Conservation (phyloP, 2,329 filamentous ascomycete genomes). For the Cladosporium phlei region DNA sequence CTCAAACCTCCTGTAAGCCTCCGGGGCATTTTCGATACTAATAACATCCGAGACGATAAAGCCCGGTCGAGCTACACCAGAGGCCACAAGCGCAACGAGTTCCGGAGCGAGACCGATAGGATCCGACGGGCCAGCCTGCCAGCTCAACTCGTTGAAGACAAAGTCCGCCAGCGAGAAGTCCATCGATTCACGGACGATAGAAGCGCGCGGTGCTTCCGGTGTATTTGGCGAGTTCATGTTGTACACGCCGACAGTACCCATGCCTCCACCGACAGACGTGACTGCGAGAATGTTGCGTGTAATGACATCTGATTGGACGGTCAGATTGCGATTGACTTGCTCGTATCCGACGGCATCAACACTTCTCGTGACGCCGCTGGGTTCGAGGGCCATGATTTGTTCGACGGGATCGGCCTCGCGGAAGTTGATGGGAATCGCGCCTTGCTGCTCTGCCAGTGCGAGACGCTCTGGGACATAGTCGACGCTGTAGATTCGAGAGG, state of each 20-base stretch:
- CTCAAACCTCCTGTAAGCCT: conserved; percentile 12
- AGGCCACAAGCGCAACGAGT: conserved; percentile 4
- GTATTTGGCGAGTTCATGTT: neutral
- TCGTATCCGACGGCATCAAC: conserved; percentile 17
- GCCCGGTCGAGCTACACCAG: conserved; percentile 8
- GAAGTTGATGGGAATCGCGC: conserved; percentile 19
- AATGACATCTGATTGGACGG: conserved; percentile 11
- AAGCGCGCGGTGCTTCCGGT: neutral
- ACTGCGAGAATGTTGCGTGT: conserved; percentile 12
- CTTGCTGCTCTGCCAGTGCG: conserved; percentile 14
- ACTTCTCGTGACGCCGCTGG: conserved; percentile 16
- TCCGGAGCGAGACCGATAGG: conserved; percentile 4
- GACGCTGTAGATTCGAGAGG: conserved; percentile 18
- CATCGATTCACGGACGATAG: neutral
- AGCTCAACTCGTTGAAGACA: conserved; percentile 5
- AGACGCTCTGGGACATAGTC: conserved; percentile 18
- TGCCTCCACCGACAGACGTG: conserved; percentile 9
- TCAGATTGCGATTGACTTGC: conserved; percentile 12
- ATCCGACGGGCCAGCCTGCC: conserved; percentile 7
- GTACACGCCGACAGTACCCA: conserved; percentile 13
- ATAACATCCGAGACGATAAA: conserved; percentile 14
- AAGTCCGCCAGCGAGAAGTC: conserved; percentile 7
- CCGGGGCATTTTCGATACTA: conserved; percentile 14
- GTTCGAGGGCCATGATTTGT: conserved; percentile 17
- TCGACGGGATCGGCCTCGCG: conserved; percentile 15